A percentile compares a stretch with the other conserved stretches of the same genome.
phyloP scores from a whole-genome alignment of 163 green algal species.

The Prototheca cutis region DNA sequence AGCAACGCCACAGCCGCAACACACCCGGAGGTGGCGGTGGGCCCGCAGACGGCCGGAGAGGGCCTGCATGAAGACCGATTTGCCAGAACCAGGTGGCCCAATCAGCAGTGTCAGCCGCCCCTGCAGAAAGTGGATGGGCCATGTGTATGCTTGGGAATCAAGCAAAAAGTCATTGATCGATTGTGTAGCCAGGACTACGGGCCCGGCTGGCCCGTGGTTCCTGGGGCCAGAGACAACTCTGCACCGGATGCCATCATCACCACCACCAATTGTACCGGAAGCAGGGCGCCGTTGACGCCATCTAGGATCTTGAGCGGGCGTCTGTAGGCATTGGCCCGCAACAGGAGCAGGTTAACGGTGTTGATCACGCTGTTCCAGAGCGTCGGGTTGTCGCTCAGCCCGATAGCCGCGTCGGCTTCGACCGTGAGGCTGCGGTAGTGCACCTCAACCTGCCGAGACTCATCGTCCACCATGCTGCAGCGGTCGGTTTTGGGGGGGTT shows the following conservation, averaged over 20 bases:
- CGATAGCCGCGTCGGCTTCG: constrained; percentile 44
- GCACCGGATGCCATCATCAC: too few relatives aligned
- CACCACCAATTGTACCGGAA: constrained; percentile 6
- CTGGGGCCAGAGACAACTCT: too few relatives aligned
- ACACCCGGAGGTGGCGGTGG: constrained; percentile 8
- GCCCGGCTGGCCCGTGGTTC: too few relatives aligned
- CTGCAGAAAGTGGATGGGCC: too few relatives aligned
- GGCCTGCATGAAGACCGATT: constrained; percentile 54
- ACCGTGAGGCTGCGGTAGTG: constrained; percentile 29
- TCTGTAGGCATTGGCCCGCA: constrained; percentile 10
- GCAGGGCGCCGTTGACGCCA: constrained; percentile 26
- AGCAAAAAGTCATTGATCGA: background rate
- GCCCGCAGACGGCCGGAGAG: constrained; percentile 37
- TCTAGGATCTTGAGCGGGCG: constrained; percentile 28
- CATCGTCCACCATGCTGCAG: background rate
- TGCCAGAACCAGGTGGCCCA: constrained; percentile 57
- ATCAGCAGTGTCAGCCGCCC: constrained; percentile 55
- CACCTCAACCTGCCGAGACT: constrained; percentile 21
- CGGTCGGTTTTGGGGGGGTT: too few relatives aligned
- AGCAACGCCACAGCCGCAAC: background rate
- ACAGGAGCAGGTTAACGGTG: constrained; percentile 13
- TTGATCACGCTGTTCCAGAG: constrained; percentile 35
- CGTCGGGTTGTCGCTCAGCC: constrained; percentile 27
- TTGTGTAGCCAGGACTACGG: too few relatives aligned
- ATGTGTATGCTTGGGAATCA: background rate